Evolutionary conservation across 805 yeast genomes (phyloP), one percentile per base, ranked within the genome.

Genomic region (Starmerella gropengiesseri): DNA sequence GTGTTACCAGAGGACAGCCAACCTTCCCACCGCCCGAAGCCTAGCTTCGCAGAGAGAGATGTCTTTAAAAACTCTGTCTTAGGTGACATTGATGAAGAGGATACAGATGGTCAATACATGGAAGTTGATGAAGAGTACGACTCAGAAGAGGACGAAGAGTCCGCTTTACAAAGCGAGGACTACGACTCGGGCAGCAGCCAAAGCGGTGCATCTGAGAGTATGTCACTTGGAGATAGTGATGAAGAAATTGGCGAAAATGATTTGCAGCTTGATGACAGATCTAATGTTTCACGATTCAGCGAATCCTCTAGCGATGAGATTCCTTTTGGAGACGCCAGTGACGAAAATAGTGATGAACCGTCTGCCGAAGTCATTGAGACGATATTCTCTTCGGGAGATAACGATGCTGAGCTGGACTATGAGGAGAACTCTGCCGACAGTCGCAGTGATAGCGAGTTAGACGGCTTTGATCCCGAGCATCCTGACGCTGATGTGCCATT

Each of bases 31-130:
- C 44, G 40, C 20, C 46, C 16, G 19, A 30, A 29, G 8, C 16
- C 43, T 3, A 17, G n/a, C n/a, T n/a, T n/a, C n/a, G n/a, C 39
- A 3, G 41, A 22, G 2, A 34, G 47, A 2, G 37, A 87, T 58
- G 66, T 87, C 55, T 77, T 89, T 60, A 68, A 80, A 30, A 87
- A 91, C 57, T 87, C 96, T 0, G 83, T 96, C 0, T 67, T 89
- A 31, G 96, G 95, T 1, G 87, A 55, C 28, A 61, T 53, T 6
- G 60, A 64, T 5, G 67, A 57, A 18, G 52, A 61, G 25, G 60
- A 60, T 11, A 59, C 56, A 31, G 68, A 61, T 32, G 62, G 61
- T 9, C 64, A 55, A 20, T 63, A 55, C n/a, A 55, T 49, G 12
- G 55, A 52, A 14, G 68, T 58, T 5, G 64, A 55, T 22, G 60